Evolutionary conservation across 176 grass and related monocot genomes (phyloP), one percentile per base, ranked within the genome.

Genomic region (Juncus inflexus): DNA sequence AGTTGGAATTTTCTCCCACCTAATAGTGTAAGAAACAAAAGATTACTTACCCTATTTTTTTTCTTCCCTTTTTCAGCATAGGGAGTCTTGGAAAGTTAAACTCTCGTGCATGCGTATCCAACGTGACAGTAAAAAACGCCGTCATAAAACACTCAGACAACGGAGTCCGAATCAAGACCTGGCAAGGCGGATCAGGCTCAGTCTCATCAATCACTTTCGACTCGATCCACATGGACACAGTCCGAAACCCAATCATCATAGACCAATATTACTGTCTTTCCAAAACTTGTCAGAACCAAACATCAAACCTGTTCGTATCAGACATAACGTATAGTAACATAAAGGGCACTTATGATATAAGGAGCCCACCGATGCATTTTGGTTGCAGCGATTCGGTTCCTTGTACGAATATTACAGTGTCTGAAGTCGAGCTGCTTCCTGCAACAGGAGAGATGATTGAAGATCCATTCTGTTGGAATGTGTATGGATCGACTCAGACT

Each of bases 181-280:
- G 94, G 94, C 94, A 97, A 72, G 94, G 94, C 4, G 94, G 94
- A 1, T 91, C 76, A 10, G 94, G 94, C 0, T 83, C 85, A 14
- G 94, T 99, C 35, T 89, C 94, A 0, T 11, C 57, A 5, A 82
- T 99, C 12, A 40, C 71, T 41, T 97, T 97, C 72, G 75, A 91
- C 60, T 67, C 73, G 74, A 90, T 99, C 61, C 80, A 72, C 63
- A 92, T 99, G 88, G 94, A 99, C 68, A 82, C 83, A 3, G 94
- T 99, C 14, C 74, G 88, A 35, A 99, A 91, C 80, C 94, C 94
- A 13, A 99, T 99, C 75, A 92, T 99, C 43, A 99, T 99, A 75
- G 94, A 99, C 68, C 94, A 99, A 79, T 99, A 82, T 77, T 99
- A 99, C 85, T 99, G 94, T 83, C 77, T 92, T 67, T 62, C 80